Evolutionary conservation across 352 stramenopile genomes (phyloP).

Genomic region (Phytopythium sindhum): DNA sequence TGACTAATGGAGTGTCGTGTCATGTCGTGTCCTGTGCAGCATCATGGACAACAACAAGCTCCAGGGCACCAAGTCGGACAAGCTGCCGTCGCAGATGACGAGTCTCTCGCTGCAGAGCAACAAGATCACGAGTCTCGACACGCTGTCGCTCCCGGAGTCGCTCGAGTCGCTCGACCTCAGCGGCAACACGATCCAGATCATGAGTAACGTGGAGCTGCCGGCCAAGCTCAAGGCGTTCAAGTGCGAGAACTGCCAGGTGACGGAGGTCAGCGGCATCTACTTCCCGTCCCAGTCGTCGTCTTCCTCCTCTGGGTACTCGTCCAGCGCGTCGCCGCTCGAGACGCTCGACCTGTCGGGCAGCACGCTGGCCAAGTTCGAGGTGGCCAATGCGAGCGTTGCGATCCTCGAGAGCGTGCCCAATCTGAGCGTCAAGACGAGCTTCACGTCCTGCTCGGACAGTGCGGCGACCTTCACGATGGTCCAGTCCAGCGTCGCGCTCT

Average conservation of each 20-base stretch:
- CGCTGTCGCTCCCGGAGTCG: slow-evolving; percentile 6
- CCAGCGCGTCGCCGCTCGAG: slow-evolving; percentile 12
- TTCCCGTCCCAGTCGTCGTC: slow-evolving; percentile 13
- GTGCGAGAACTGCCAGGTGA: slow-evolving; percentile 30
- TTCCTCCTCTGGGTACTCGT: background rate
- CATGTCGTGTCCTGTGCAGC: background rate
- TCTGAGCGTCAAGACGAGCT: slow-evolving; percentile 24
- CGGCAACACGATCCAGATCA: slow-evolving; percentile 22
- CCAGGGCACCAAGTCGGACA: background rate
- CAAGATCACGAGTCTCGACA: background rate
- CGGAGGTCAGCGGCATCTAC: slow-evolving; percentile 17
- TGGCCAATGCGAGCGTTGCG: slow-evolving; percentile 27
- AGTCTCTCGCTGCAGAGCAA: slow-evolving; percentile 5
- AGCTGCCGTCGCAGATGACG: background rate
- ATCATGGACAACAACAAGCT: slow-evolving; percentile 8
- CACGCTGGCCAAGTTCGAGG: slow-evolving; percentile 24
- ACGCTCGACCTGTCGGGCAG: slow-evolving; percentile 29
- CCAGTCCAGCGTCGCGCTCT: slow-evolving; percentile 24
- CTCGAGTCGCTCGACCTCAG: slow-evolving; percentile 24
- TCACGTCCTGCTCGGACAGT: slow-evolving; percentile 23
- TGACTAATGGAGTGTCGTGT: background rate
- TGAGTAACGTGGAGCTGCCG: slow-evolving; percentile 29
- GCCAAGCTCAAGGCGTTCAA: slow-evolving; percentile 25
- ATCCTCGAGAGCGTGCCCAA: slow-evolving; percentile 25
- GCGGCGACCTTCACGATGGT: slow-evolving; percentile 10